Evolutionary conservation across 1,139 yeast species (phyloP), one percentile per base, ranked within the genome.

Genomic region (Pneumocystis jirovecii): DNA sequence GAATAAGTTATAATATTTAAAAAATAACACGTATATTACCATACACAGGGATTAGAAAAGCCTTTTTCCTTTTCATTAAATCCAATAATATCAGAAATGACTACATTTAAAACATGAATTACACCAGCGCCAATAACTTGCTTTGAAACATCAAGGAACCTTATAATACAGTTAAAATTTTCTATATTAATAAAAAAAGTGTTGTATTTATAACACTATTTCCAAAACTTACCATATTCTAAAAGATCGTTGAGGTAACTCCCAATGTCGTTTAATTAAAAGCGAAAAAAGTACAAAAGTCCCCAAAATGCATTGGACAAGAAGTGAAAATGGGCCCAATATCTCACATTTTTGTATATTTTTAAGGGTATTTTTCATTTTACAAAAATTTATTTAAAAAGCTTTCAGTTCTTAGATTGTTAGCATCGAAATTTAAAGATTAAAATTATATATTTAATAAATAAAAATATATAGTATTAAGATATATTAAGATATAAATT

Each of bases 251-350:
- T 62, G 67, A 19, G 65, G 40, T 3, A 4, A 50, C 29, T 65
- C 67, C 29, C 64, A 64, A 19, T 79, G 82, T 66, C 98, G 79
- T 72, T 93, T 93, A 69, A 85, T 76, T 2, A 90, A 83, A 64
- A 93, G 79, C 1, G 95, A 83, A 25, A 86, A 80, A 15, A 93
- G 75, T 37, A 96, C 91, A 45, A 89, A 77, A 6, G 85, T 74
- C 0, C 97, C 98, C 76, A 93, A 72, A 12, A 74, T 70, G 10
- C 72, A 71, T 68, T 78, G 81, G 60, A 78, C 74, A 12, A 75
- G 66, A 45, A 78, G 73, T 1, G 81, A 78, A 65, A 78, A 76
- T 8, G 80, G 79, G 29, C 81, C 81, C 35, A 78, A 70, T 62
- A 78, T 74, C 70, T 78, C 76, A 70, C 81, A 78, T 57, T 71